These are phyloP conservation scores for Trichoderma asperellum DNA, from an alignment of 2,329 filamentous ascomycete genomes.

Conservation along the genomic window DNA sequence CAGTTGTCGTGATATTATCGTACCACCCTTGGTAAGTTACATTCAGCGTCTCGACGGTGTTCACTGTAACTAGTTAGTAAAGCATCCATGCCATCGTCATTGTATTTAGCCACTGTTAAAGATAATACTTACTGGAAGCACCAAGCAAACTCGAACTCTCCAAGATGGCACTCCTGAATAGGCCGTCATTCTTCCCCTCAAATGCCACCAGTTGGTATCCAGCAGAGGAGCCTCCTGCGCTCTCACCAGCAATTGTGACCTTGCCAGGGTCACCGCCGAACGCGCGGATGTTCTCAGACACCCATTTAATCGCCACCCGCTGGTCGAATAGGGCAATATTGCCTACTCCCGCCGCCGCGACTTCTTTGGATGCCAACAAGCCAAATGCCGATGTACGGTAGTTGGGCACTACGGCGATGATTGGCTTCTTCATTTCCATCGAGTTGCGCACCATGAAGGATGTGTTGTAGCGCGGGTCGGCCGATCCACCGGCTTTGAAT, in stretches of 20 bases:
- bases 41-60: slow-evolving; percentile 8
- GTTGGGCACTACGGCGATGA: slow-evolving; percentile 23
- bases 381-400: slow-evolving; percentile 22
- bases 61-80: slow-evolving; percentile 9
- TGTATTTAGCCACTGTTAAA: not conserved
- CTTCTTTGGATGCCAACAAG: slow-evolving; percentile 22
- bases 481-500: slow-evolving; percentile 17
- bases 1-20: slow-evolving; percentile 15
- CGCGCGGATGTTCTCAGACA: slow-evolving; percentile 53
- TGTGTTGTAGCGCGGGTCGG: slow-evolving; percentile 18
- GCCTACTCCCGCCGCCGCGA: not conserved
- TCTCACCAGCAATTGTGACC: slow-evolving; percentile 58
- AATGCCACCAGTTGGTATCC: slow-evolving; percentile 22
- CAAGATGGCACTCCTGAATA: slow-evolving; percentile 22
- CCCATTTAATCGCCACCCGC: slow-evolving; percentile 53
- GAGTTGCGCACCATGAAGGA: slow-evolving; percentile 18
- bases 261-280: slow-evolving; percentile 53
- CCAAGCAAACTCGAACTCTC: slow-evolving; percentile 23
- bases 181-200: slow-evolving; percentile 12
- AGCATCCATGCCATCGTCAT: not conserved
- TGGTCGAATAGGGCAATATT: slow-evolving; percentile 40
- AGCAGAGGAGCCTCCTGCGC: slow-evolving; percentile 47
- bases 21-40: slow-evolving; percentile 24
- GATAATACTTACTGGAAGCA: slow-evolving; percentile 13
- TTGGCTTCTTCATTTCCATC: slow-evolving; percentile 20